phyloP scores from a whole-genome alignment of 2,329 filamentous ascomycete genomes.

The Alternaria triticina region DNA sequence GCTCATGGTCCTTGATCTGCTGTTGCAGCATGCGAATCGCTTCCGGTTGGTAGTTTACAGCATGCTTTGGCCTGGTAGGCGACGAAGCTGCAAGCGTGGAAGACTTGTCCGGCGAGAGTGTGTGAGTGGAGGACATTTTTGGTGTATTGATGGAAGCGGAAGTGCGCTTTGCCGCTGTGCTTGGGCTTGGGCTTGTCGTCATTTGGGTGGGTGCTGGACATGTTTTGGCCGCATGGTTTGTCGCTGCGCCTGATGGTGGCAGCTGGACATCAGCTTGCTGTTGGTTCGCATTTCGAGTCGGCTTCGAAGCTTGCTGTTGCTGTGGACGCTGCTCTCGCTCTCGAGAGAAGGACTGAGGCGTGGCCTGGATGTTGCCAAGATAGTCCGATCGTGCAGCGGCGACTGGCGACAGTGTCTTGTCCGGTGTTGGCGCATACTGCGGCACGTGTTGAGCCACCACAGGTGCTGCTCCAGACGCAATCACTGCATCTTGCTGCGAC shows the following conservation, averaged over 20 bases:
- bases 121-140: neutral
- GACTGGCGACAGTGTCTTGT: neutral
- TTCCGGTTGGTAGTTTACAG: neutral
- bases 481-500: neutral
- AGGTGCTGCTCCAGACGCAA: neutral
- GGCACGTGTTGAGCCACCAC: neutral
- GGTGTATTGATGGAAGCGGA: accelerated
- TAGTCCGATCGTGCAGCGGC: no score
- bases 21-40: neutral
- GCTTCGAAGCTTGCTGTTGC: neutral
- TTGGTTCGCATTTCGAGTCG: accelerated
- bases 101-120: neutral
- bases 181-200: neutral
- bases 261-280: neutral
- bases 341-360: neutral
- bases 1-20: neutral
- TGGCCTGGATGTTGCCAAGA: no score
- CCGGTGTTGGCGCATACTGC: neutral
- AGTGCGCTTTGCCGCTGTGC: neutral
- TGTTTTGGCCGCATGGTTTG: neutral
- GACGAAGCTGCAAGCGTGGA: neutral
- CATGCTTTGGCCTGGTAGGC: neutral
- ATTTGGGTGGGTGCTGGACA: neutral
- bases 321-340: accelerated
- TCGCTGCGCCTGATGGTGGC: neutral